Evolutionary conservation across 495 filamentous ascomycete species (phyloP), one percentile per base, ranked within the genome.

Genomic region (Pseudotulostoma volvatum): DNA sequence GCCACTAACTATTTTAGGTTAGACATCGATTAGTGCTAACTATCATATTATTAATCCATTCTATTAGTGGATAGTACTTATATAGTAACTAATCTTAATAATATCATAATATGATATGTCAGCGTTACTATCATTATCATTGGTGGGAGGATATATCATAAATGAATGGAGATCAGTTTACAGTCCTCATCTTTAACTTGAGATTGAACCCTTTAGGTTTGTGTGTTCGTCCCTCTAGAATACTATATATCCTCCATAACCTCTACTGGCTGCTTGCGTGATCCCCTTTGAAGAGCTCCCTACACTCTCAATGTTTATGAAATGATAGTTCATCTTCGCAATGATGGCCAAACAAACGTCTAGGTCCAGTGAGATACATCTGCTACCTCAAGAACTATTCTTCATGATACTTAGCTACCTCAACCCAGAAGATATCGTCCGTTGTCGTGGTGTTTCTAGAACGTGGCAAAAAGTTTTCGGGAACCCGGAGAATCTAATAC

Each of bases 401-500:
- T 62, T 56, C 57, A 53, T 64, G 44, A 36, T 67, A 38, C 15
- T 61, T 31, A 42, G 19, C 5, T 47, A 57, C 32, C 61, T 80
- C 17, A 41, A 62, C 1, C 68, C 74, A 1, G 45, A 39, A 7
- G 70, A 76, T 44, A 56, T 68, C 32, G 45, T 78, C 1, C 59
- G 64, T 34, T 70, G 64, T 49, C 73, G 74, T 32, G 60, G 56
- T 4, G 75, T 81, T 18, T 73, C 61, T 8, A 60, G 51, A 33
- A 44, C 51, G 9, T 81, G 75, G 73, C 50, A 64, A 31, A 48
- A 55, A 23, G 66, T 67, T 9, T 78, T 81, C 44, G 59, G 61
- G 36, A 62, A 65, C 44, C 53, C 63, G 7, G 49, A 50, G 31
- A 51, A 61, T 33, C 61, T 67, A 18, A 54, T 61, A 33, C 59